These are phyloP conservation scores for Rhodotorula toruloides DNA, from an alignment of 768 basidiomycete species.

Conservation along the genomic window DNA sequence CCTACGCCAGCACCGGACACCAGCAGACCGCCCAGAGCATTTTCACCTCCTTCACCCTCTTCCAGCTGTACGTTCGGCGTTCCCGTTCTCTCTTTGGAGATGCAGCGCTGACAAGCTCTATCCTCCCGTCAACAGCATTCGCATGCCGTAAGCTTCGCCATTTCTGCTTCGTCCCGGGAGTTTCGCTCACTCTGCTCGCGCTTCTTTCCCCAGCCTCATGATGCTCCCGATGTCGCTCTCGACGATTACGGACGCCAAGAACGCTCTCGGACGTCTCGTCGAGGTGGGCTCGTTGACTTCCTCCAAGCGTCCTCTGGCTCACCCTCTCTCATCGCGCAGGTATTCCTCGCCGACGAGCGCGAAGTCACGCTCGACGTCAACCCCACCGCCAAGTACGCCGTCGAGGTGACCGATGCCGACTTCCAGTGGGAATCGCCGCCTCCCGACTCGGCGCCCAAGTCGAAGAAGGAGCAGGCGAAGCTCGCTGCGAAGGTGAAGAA, in stretches of 20 bases:
- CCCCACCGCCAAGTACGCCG: slow-evolving; percentile 56
- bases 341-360: slow-evolving; percentile 77
- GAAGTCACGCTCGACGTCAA: slow-evolving; percentile 59
- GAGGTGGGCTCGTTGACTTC: slow-evolving; percentile 43
- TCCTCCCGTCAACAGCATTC: too few relatives aligned
- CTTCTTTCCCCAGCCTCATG: not conserved
- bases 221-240: slow-evolving; percentile 23
- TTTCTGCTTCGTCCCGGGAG: slow-evolving; percentile 43
- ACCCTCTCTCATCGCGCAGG: slow-evolving; percentile 39
- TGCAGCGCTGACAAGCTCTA: too few relatives aligned
- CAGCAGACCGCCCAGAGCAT: slow-evolving; percentile 62
- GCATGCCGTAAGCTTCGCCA: too few relatives aligned
- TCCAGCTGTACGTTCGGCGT: slow-evolving; percentile 72
- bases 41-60: slow-evolving; percentile 78
- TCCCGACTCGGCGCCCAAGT: slow-evolving; percentile 44
- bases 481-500: slow-evolving; percentile 34
- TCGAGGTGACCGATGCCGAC: slow-evolving; percentile 62
- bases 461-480: slow-evolving; percentile 48
- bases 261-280: slow-evolving; percentile 69
- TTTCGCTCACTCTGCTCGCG: slow-evolving; percentile 40
- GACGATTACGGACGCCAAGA: slow-evolving; percentile 75
- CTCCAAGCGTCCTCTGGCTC: not conserved
- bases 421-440: slow-evolving; percentile 85
- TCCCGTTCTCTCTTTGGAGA: slow-evolving; percentile 58
- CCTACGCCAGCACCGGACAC: slow-evolving; percentile 70